Base-by-base conservation (phyloP, 306 rosid species). In the Lathyrus sativus region DNA sequence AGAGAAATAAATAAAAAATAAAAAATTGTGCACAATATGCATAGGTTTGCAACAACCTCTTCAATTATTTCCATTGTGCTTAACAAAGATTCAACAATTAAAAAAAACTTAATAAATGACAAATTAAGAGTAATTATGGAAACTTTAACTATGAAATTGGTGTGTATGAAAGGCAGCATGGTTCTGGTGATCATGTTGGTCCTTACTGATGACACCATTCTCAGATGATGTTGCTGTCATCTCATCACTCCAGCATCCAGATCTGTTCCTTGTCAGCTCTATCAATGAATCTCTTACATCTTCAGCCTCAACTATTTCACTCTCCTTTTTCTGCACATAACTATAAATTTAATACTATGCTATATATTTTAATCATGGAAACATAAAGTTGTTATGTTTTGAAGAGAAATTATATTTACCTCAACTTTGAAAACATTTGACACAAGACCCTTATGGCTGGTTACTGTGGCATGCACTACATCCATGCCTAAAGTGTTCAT, bases 351-450 rank as follows among this genome's bases (percentile, higher is more conserved):
- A 31, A 31, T 31, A 31, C 35, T 4, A 31, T 31, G 35, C 35
- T 31, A 31, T 31, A 2, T 31, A 31, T 31, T 31, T 4, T 31
- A 31, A 31, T 31, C 35, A 31, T 43, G 49, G 49, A 44, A 3
- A 11, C 11, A 3, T 42, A 42, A 42, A 11, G 6, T 44, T 44
- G 0, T n/a, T 2, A 13, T 13, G 50, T 45, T 44, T 43, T 43
- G 7, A 12, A 43, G 7, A n/a, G n/a, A 44, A 12, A 14, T 46
- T 48, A 48, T 15, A 4, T 4, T 62, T 74, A 92, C 98, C 91
- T 86, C 86, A 1, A 90, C 91, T 72, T 85, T 78, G 60, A 93
- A 89, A 48, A 90, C 97, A 75, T 86, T 93, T 13, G 97, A 85
- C 9, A 86, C 96, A 0, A 93, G 97, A 33, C 89, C 86, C 78